Base-by-base conservation (phyloP, 192 early-diverging fungal species). In the Dimargaris cristalligena region DNA sequence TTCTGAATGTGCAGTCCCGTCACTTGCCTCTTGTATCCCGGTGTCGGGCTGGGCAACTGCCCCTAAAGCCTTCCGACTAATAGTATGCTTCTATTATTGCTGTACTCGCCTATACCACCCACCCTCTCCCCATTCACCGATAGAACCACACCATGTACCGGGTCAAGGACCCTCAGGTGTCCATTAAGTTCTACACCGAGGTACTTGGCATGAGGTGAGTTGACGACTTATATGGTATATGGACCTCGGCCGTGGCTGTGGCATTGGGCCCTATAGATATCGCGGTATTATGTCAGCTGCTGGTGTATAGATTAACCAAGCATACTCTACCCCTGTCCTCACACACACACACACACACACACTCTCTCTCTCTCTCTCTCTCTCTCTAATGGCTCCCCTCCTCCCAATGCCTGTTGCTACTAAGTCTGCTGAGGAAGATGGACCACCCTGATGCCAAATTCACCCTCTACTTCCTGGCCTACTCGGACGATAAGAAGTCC, bases 81-180 rank as follows among this genome's bases (percentile, higher is more conserved):
- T n/a, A n/a, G n/a, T n/a, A n/a, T n/a, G n/a, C n/a, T n/a, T n/a
- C n/a, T n/a, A n/a, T n/a, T n/a, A n/a, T n/a, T n/a, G n/a, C n/a
- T n/a, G n/a, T n/a, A n/a, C n/a, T n/a, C n/a, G n/a, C n/a, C n/a
- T n/a, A n/a, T n/a, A n/a, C n/a, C n/a, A n/a, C n/a, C n/a, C n/a
- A n/a, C n/a, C n/a, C n/a, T n/a, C n/a, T n/a, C n/a, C n/a, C n/a
- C n/a, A n/a, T n/a, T n/a, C n/a, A n/a, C n/a, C n/a, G n/a, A n/a
- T n/a, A 77, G 74, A 91, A 91, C 75, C 89, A 91, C 72, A 88
- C 86, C 23, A 91, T 89, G 87, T 80, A 84, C 72, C 77, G 87
- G 66, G 78, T 89, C 61, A 89, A 83, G 76, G 87, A 89, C 71
- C 83, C 86, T 47, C 70, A 85, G 63, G 74, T 69, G 20, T 87